A percentile compares a stretch with the other conserved stretches of the same genome.
Evolutionary conservation across 345 rosid species (phyloP).

Genomic region (Pelargonium nanum): DNA sequence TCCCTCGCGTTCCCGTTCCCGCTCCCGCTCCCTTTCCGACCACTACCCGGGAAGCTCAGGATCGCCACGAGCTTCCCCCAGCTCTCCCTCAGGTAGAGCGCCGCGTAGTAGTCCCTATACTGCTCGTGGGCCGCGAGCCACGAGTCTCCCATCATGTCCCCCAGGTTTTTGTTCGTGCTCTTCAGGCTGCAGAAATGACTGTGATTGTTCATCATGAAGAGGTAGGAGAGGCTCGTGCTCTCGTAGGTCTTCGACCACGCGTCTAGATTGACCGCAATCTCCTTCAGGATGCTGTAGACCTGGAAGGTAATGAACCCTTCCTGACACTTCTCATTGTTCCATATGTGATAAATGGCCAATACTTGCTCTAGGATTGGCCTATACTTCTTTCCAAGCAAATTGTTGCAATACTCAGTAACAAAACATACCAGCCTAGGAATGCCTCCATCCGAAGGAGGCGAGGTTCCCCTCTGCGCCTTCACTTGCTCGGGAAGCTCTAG

Average conservation of each 20-base stretch:
- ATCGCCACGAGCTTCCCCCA: constrained; percentile 42
- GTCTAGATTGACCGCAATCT: constrained; percentile 58
- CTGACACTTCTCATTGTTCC: constrained; percentile 49
- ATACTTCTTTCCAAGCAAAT: constrained; percentile 37
- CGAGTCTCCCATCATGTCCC: constrained; percentile 66
- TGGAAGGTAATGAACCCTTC: constrained; percentile 40
- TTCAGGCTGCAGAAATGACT: constrained; percentile 42
- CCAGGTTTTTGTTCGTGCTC: constrained; percentile 60
- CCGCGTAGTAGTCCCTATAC: constrained; percentile 56
- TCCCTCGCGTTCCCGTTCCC: constrained; percentile 12
- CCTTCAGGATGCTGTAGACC: constrained; percentile 40
- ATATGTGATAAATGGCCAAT: constrained; percentile 42
- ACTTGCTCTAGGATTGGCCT: constrained; percentile 46
- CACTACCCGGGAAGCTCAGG: constrained; percentile 18
- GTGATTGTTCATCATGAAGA: constrained; percentile 90
- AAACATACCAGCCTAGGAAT: constrained; percentile 57
- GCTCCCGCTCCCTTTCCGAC: constrained; percentile 10
- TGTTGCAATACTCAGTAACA: constrained; percentile 60
- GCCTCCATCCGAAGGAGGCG: constrained; percentile 45
- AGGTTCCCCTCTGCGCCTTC: constrained; percentile 41
- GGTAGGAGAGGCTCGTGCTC: constrained; percentile 35
- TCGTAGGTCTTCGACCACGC: constrained; percentile 51
- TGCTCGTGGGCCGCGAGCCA: constrained; percentile 63
- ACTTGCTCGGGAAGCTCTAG: constrained; percentile 64
- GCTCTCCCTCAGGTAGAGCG: constrained; percentile 46